Percentiles rank a stretch among this genome's conserved stretches.
These are phyloP conservation scores for Piper longum DNA, from an alignment of 164 flowering plant species.

Conservation along the genomic window DNA sequence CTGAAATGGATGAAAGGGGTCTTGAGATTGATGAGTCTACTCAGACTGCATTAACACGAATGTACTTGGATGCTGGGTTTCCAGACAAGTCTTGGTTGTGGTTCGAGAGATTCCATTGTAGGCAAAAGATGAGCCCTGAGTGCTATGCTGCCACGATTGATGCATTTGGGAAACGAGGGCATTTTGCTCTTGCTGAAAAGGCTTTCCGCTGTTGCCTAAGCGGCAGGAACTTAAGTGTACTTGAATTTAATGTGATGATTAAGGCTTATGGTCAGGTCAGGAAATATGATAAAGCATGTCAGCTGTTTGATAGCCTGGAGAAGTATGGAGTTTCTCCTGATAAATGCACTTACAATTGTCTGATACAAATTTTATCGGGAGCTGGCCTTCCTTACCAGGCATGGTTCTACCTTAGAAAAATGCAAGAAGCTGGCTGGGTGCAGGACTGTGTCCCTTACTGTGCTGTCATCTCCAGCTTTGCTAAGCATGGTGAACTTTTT, in stretches of 20 bases:
- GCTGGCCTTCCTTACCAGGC: slow-evolving; percentile 55
- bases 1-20: slow-evolving; percentile 59
- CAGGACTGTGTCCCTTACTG: slow-evolving; percentile 65
- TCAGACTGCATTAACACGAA: slow-evolving; percentile 70
- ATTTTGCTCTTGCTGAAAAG: slow-evolving; percentile 56
- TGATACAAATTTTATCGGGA: slow-evolving; percentile 60
- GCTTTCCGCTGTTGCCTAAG: slow-evolving; percentile 54
- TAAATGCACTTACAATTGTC: slow-evolving; percentile 57
- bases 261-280: slow-evolving; percentile 78
- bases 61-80: slow-evolving; percentile 74
- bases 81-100: slow-evolving; percentile 68
- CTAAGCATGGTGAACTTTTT: slow-evolving; percentile 40
- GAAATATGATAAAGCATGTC: slow-evolving; percentile 47
- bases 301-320: slow-evolving; percentile 57
- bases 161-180: slow-evolving; percentile 80
- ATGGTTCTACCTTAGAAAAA: slow-evolving; percentile 36
- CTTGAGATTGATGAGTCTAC: slow-evolving; percentile 75
- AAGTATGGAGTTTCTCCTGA: slow-evolving; percentile 46
- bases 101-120: slow-evolving; percentile 63
- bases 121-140: slow-evolving; percentile 60
- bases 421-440: slow-evolving; percentile 53
- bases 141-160: slow-evolving; percentile 86
- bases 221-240: slow-evolving; percentile 30
- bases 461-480: slow-evolving; percentile 71
- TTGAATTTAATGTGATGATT: slow-evolving; percentile 84